Evolutionary conservation across 805 yeast genomes (phyloP).

Genomic region (Candida sonorensis): DNA sequence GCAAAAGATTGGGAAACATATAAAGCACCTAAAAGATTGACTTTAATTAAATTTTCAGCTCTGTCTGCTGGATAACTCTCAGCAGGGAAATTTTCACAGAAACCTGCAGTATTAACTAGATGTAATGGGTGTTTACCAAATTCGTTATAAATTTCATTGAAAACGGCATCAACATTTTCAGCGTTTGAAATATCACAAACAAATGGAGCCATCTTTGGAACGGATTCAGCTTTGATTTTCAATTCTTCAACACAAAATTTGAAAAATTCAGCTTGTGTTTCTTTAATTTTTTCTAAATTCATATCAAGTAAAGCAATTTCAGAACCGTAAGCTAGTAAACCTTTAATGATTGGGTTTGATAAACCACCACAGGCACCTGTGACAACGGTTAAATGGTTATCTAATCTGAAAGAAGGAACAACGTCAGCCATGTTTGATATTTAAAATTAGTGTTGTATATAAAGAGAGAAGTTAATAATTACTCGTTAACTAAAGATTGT

Average conservation of each 20-base stretch:
- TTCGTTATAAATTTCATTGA: conserved; percentile 46
- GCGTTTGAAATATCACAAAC: conserved; percentile 69
- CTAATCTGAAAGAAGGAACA: conserved; percentile 60
- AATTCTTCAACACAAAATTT: conserved; percentile 23
- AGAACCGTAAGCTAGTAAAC: conserved; percentile 71
- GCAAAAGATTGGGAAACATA: conserved; percentile 73
- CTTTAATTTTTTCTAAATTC: conserved; percentile 51
- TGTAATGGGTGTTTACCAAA: conserved; percentile 58
- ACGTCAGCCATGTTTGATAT: conserved; percentile 21
- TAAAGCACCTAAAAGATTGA: conserved; percentile 67
- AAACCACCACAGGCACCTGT: conserved; percentile 84
- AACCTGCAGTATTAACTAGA: conserved; percentile 77
- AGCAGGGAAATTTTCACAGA: conserved; percentile 75
- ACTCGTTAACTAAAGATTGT: too few relatives aligned
- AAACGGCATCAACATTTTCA: conserved; percentile 47
- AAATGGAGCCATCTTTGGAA: conserved; percentile 51
- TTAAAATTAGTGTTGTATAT: background rate
- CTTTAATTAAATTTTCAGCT: conserved; percentile 63
- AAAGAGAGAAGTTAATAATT: too few relatives aligned
- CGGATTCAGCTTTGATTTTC: conserved; percentile 18
- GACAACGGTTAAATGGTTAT: conserved; percentile 62
- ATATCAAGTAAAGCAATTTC: conserved; percentile 68
- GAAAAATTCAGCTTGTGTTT: conserved; percentile 42
- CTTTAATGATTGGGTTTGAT: conserved; percentile 57
- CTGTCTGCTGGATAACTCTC: conserved; percentile 67